Base-by-base conservation (phyloP, 371 early-diverging fungal species). In the Rhizopus sp. region DNA sequence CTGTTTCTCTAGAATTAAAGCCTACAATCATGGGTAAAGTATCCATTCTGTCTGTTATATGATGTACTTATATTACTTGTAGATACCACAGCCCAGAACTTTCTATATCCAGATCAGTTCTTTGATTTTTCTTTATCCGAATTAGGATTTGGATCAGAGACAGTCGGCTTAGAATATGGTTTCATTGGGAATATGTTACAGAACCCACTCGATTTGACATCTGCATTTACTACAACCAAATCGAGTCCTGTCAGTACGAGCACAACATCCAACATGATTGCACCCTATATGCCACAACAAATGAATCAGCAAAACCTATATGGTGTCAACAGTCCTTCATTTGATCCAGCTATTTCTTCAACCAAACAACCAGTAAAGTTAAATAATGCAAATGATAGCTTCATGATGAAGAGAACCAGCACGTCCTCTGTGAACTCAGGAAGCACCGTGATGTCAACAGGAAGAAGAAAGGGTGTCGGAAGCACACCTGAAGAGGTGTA, bases 401-500 rank as follows among this genome's bases (percentile, higher is more conserved):
- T n/a, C n/a, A n/a, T n/a, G n/a, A n/a, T n/a, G n/a, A n/a, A n/a
- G n/a, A n/a, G n/a, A n/a, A n/a, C n/a, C n/a, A n/a, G n/a, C n/a
- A n/a, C n/a, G n/a, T n/a, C n/a, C n/a, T n/a, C n/a, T n/a, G n/a
- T n/a, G n/a, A n/a, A n/a, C n/a, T n/a, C n/a, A n/a, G n/a, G n/a
- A n/a, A n/a, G n/a, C n/a, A n/a, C n/a, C n/a, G n/a, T n/a, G n/a
- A n/a, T n/a, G n/a, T n/a, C n/a, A n/a, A n/a, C n/a, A n/a, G n/a
- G n/a, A n/a, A n/a, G n/a, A n/a, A n/a, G n/a, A n/a, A n/a, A n/a
- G n/a, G n/a, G n/a, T n/a, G n/a, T n/a, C n/a, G n/a, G n/a, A n/a
- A n/a, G 55, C 55, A 57, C 47, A 55, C 79, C 80, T 6, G 80
- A 80, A 51, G 87, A 82, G 12, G 62, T 66, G 82, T 90, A 93